These are phyloP conservation scores for Ogataea populi-albae DNA, from an alignment of 805 yeast genomes.

Conservation along the genomic window DNA sequence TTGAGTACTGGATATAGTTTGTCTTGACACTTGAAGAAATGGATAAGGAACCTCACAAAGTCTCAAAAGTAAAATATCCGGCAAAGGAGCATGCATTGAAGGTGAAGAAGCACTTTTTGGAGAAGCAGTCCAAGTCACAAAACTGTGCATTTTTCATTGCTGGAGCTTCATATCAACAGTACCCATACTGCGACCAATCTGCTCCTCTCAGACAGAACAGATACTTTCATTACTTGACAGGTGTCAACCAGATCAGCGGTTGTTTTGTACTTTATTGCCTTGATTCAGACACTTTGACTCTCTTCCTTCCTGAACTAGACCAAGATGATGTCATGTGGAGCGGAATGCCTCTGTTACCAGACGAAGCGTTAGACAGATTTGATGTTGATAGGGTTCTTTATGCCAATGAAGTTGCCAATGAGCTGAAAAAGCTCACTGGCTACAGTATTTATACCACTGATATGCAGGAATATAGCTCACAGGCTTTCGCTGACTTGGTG, in stretches of 20 bases:
- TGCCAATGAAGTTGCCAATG: slow-evolving; percentile 44
- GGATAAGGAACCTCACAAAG: too few relatives aligned
- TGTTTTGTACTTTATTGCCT: slow-evolving; percentile 62
- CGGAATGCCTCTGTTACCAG: slow-evolving; percentile 72
- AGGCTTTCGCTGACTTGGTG: slow-evolving; percentile 36
- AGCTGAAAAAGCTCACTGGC: slow-evolving; percentile 31
- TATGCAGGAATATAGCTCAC: slow-evolving; percentile 42
- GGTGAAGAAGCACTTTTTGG: slow-evolving; percentile 37
- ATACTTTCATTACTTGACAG: slow-evolving; percentile 83
- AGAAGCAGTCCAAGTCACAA: slow-evolving; percentile 17
- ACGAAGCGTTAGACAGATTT: slow-evolving; percentile 60
- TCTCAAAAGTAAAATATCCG: slow-evolving; percentile 74
- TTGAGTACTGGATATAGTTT: too few relatives aligned
- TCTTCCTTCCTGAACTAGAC: slow-evolving; percentile 82
- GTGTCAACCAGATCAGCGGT: slow-evolving; percentile 74
- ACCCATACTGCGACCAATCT: slow-evolving; percentile 76
- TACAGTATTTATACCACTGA: slow-evolving; percentile 51
- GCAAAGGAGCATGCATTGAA: slow-evolving; percentile 72
- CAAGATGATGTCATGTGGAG: slow-evolving; percentile 95
- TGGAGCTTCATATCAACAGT: slow-evolving; percentile 56
- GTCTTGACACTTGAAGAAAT: too few relatives aligned
- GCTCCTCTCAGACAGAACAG: slow-evolving; percentile 84
- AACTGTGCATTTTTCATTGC: slow-evolving; percentile 48
- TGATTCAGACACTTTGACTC: slow-evolving; percentile 51
- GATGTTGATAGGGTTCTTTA: slow-evolving; percentile 84